Evolutionary conservation across 1,139 yeast species (phyloP), one percentile per base, ranked within the genome.

Genomic region (Yamadazyma dushanensis): DNA sequence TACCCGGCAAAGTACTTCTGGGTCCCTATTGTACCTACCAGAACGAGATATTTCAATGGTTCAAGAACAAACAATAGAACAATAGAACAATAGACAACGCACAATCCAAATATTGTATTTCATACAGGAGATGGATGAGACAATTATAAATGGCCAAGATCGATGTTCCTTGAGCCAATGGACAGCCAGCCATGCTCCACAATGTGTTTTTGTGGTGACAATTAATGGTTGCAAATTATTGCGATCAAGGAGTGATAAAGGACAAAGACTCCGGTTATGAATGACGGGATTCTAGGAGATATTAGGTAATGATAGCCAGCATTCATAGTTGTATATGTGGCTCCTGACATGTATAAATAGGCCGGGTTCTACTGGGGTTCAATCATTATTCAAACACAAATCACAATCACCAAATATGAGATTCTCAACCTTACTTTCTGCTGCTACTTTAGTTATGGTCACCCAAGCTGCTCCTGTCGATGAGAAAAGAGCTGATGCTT

Each of bases 391-490:
- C 16, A 16, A 16, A 30, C n/a, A 14, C n/a, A 14, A 9, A 26
- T 16, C 19, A 11, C 4, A 26, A 19, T 9, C 5, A 15, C 9
- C 28, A 10, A 40, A 25, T 11, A 42, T 42, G 46, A 40, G 32
- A 34, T 40, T 38, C 32, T 27, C 46, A 23, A 26, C 38, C 22
- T 38, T 41, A 25, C 8, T 31, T 27, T 16, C 38, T 26, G 17
- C 37, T 20, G 38, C 38, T 25, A 35, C 35, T 29, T 34, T 39
- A 26, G 26, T 35, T 29, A 20, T 36, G 11, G 25, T 24, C 31
- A 39, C 34, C 13, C 36, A 37, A 31, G 44, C 39, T 40, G 44
- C 44, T 29, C 43, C 39, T 16, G 39, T 37, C 18, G 32, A 13
- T 7, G 16, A 32, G 15, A 26, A 17, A 8, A 29, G 29, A 35